Conservation (phyloP, 169 alveolate species). For the Cyclospora cayetanensis region DNA sequence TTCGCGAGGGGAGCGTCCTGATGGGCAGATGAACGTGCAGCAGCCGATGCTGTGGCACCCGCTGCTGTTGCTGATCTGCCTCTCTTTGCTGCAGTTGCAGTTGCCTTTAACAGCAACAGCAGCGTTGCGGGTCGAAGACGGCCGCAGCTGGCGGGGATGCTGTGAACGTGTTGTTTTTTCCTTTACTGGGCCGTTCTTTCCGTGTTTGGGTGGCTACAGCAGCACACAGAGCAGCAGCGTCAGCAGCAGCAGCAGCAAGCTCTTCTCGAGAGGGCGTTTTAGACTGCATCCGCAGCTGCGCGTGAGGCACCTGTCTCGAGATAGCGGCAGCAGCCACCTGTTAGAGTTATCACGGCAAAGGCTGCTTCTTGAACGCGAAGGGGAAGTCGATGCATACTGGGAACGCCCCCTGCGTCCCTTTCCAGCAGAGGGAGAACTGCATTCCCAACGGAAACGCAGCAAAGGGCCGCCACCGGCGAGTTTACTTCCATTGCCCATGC, state of each 20-base stretch:
- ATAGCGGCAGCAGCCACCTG: slow-evolving; percentile 70
- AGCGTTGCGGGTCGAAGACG: neutral
- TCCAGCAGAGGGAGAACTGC: slow-evolving; percentile 45
- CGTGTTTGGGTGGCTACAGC: neutral
- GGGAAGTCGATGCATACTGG: slow-evolving; percentile 43
- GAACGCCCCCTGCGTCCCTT: slow-evolving; percentile 9
- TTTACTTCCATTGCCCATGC: slow-evolving; percentile 20
- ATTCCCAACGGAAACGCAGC: slow-evolving; percentile 46
- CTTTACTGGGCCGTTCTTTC: slow-evolving; percentile 12
- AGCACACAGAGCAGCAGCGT: neutral
- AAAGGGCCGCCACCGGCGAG: slow-evolving; percentile 32
- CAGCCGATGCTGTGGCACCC: slow-evolving; percentile 63
- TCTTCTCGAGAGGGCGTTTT: slow-evolving; percentile 40
- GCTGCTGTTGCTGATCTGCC: neutral
- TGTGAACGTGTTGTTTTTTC: neutral
- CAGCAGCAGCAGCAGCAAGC: neutral
- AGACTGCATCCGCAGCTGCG: slow-evolving; percentile 64
- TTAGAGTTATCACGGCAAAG: slow-evolving; percentile 68
- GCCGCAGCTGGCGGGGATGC: neutral
- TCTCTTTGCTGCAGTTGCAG: neutral
- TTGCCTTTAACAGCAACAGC: slow-evolving; percentile 14
- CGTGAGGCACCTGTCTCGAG: slow-evolving; percentile 61
- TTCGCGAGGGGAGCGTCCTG: neutral
- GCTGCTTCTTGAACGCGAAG: slow-evolving; percentile 61
- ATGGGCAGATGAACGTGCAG: slow-evolving; percentile 58